Conservation (phyloP, 345 rosid species). For the Ceriops zippeliana region DNA sequence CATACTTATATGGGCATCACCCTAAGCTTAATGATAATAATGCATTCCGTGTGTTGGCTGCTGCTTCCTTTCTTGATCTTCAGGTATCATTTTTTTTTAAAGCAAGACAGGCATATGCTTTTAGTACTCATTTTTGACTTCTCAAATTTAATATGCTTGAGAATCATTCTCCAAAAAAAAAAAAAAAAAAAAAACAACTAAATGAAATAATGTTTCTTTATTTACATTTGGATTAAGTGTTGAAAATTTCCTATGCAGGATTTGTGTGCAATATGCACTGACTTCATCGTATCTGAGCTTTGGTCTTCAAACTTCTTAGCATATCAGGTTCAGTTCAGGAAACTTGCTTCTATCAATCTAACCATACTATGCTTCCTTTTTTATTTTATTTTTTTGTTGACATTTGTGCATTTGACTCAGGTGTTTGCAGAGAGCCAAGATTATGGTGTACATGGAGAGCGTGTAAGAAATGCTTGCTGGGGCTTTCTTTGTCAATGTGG, state of each 20-base stretch:
- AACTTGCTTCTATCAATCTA: not conserved
- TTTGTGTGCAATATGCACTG: constrained; percentile 92
- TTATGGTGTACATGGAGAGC: constrained; percentile 92
- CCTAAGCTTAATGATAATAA: constrained; percentile 84
- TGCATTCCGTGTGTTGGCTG: constrained; percentile 91
- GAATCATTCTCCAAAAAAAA: not conserved
- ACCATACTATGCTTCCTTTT: not conserved
- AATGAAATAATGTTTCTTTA: no score
- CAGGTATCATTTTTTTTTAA: constrained; percentile 45
- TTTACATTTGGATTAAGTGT: not conserved
- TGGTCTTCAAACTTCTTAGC: constrained; percentile 89
- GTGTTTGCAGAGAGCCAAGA: constrained; percentile 98
- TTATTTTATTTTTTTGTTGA: not conserved
- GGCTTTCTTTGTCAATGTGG: constrained; percentile 99
- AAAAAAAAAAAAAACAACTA: no score
- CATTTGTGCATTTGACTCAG: constrained; percentile 33
- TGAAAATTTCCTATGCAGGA: constrained; percentile 46
- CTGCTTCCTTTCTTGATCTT: constrained; percentile 97
- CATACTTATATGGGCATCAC: constrained; percentile 80
- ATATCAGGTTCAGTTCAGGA: constrained; percentile 60
- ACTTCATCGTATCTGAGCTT: constrained; percentile 82
- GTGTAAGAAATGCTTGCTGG: constrained; percentile 97
- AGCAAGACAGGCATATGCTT: not conserved
- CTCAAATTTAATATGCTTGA: not conserved
- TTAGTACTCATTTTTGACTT: not conserved